phyloP scores from a whole-genome alignment of 1,139 yeast genomes.

The Hansenula sp. region DNA sequence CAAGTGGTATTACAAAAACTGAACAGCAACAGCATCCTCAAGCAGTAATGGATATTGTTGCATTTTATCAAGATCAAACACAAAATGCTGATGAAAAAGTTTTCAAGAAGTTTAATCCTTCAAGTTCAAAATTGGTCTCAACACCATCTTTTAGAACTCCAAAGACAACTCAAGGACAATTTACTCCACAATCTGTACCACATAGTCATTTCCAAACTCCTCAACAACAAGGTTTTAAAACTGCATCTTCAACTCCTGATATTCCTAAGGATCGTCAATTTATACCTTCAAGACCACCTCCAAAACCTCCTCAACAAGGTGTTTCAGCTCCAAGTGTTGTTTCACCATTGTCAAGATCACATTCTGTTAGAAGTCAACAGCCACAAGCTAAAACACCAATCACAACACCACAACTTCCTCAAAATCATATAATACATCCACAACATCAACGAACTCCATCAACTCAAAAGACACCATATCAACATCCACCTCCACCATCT shows the following conservation, averaged over 20 bases:
- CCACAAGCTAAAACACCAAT: conserved; percentile 4
- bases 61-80: conserved; percentile 71
- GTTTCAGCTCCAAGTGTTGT: conserved; percentile 15
- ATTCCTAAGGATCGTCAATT: conserved; percentile 39
- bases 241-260: conserved; percentile 8
- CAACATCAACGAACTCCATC: not conserved
- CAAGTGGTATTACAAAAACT: conserved; percentile 77
- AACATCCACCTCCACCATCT: conserved; percentile 19
- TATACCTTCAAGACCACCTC: conserved; percentile 68
- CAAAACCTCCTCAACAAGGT: conserved; percentile 39
- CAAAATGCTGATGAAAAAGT: conserved; percentile 65
- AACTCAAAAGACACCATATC: conserved; percentile 7
- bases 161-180: conserved; percentile 21
- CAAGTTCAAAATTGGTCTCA: conserved; percentile 16
- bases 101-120: conserved; percentile 65
- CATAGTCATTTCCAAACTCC: conserved; percentile 2
- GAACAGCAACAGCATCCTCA: conserved; percentile 92
- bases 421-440: conserved; percentile 8
- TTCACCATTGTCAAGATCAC: conserved; percentile 23
- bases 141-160: conserved; percentile 31
- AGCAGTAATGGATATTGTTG: conserved; percentile 90
- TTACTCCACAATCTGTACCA: conserved; percentile 20
- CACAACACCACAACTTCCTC: conserved; percentile 4
- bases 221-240: conserved; percentile 6
- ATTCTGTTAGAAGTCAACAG: conserved; percentile 12